Base-by-base conservation (phyloP, 345 rosid species). In the Populus deltoides region DNA sequence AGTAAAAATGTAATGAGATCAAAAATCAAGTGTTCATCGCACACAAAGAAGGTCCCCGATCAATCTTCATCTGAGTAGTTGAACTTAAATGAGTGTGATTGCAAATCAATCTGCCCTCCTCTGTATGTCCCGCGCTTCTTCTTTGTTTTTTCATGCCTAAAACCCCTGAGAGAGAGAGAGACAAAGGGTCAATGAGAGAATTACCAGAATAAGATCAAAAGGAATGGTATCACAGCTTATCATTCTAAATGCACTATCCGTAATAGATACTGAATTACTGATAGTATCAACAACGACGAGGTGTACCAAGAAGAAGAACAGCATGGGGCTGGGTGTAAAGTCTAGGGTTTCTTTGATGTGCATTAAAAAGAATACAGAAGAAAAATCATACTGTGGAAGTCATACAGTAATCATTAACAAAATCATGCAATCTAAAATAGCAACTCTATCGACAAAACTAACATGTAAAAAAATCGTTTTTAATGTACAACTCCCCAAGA, bases 61-160 rank as follows among this genome's bases (percentile, higher is more conserved):
- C 75, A 79, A 11, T 94, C 97, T 0, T 90, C 92, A 62, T 96
- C 99, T 1, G 97, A 90, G 81, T 91, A 88, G 66, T 86, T 87
- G 92, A 94, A 96, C 89, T 93, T 96, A 11, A 93, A 20, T 0
- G 98, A 96, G 76, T 96, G 93, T 1, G 98, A 88, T 0, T 93
- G 85, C 75, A 87, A 81, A 87, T 93, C 98, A 68, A 96, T 93
- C 81, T 81, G 90, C 75, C 98, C 99, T 76, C 99, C 99, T 86
- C 97, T 92, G 81, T 93, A 96, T 77, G 86, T 82, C 68, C 99
- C 97, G 3, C 99, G 91, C 86, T 97, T 97, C 91, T 97, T 94
- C 91, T 97, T 94, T 9, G 97, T 97, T 91, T 93, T 96, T 81
- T 96, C 99, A 68, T 96, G 98, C 77, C 97, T 88, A 68, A 94